phyloP scores from a whole-genome alignment of 768 basidiomycete species.

The Hydnum rufescens region DNA sequence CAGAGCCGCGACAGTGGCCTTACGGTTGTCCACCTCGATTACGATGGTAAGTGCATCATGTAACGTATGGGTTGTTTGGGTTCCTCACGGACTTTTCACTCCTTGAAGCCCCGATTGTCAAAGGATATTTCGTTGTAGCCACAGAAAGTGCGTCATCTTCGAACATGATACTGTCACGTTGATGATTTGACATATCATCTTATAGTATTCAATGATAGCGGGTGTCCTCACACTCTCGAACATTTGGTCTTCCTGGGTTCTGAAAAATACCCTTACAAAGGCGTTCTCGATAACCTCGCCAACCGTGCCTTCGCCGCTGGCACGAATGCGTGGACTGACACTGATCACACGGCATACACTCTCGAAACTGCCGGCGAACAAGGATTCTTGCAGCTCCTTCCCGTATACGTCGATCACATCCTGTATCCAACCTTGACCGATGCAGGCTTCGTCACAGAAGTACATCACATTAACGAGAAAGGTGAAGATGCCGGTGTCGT shows the following conservation, averaged over 20 bases:
- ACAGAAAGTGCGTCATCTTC: slow-evolving; percentile 55
- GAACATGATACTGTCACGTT: neutral
- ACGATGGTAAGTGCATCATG: slow-evolving; percentile 40
- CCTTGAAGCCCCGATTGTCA: slow-evolving; percentile 56
- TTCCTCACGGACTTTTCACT: slow-evolving; percentile 4
- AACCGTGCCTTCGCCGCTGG: slow-evolving; percentile 85
- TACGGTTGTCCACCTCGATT: slow-evolving; percentile 75
- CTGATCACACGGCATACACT: slow-evolving; percentile 88
- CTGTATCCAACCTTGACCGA: slow-evolving; percentile 88
- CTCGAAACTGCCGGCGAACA: slow-evolving; percentile 88
- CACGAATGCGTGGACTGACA: slow-evolving; percentile 74
- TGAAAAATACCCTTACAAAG: slow-evolving; percentile 88
- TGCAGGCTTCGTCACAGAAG: slow-evolving; percentile 55
- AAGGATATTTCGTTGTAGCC: slow-evolving; percentile 75
- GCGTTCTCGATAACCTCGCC: slow-evolving; percentile 83
- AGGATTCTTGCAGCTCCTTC: slow-evolving; percentile 68
- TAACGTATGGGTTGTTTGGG: slow-evolving; percentile 2
- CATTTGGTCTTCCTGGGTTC: slow-evolving; percentile 94
- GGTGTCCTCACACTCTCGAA: slow-evolving; percentile 90
- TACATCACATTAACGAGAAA: slow-evolving; percentile 85
- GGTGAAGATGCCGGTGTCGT: slow-evolving; percentile 92
- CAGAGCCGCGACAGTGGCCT: slow-evolving; percentile 72
- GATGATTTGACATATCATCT: slow-evolving; percentile 4
- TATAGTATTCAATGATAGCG: slow-evolving; percentile 80
- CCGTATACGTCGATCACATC: slow-evolving; percentile 90